A percentile compares a stretch with the other conserved stretches of the same genome.
phyloP scores from a whole-genome alignment of 345 rosid genomes.

The Eucalyptus cloeziana region DNA sequence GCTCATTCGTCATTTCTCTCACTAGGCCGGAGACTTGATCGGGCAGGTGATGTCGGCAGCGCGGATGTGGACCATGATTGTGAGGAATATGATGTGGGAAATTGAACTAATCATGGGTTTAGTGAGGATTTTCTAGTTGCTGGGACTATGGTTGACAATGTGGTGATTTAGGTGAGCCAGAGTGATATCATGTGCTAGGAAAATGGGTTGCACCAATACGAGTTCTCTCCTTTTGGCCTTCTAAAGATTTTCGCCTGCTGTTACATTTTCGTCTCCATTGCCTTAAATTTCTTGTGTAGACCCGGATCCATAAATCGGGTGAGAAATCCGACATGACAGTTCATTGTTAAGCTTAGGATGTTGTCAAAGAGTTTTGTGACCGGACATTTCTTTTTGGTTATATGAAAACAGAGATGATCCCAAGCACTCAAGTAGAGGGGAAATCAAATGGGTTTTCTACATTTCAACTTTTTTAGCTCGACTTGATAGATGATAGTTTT shows the following conservation, averaged over 20 bases:
- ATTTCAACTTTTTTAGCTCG: neutral
- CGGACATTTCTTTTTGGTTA: neutral
- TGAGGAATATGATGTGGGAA: neutral
- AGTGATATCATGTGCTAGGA: neutral
- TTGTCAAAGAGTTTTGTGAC: neutral
- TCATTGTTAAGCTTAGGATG: neutral
- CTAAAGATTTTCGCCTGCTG: neutral
- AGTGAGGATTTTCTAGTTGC: neutral
- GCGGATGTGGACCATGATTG: neutral
- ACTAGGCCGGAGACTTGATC: neutral
- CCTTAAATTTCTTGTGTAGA: neutral
- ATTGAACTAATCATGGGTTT: neutral
- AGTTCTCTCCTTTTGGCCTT: neutral
- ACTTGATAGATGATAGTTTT: neutral
- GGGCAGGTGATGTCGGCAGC: neutral
- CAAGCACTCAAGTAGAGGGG: neutral
- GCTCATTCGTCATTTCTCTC: slow-evolving; percentile 3
- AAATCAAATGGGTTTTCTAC: neutral
- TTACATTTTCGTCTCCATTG: neutral
- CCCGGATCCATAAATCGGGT: neutral
- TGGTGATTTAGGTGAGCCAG: neutral
- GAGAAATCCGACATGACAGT: neutral
- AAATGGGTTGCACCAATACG: neutral
- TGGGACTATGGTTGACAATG: neutral
- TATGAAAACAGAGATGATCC: neutral